A percentile compares a stretch with the other conserved stretches of the same genome.
These are phyloP conservation scores for Fusarium odoratissimum DNA, from an alignment of 2,329 filamentous ascomycete genomes.

Conservation along the genomic window DNA sequence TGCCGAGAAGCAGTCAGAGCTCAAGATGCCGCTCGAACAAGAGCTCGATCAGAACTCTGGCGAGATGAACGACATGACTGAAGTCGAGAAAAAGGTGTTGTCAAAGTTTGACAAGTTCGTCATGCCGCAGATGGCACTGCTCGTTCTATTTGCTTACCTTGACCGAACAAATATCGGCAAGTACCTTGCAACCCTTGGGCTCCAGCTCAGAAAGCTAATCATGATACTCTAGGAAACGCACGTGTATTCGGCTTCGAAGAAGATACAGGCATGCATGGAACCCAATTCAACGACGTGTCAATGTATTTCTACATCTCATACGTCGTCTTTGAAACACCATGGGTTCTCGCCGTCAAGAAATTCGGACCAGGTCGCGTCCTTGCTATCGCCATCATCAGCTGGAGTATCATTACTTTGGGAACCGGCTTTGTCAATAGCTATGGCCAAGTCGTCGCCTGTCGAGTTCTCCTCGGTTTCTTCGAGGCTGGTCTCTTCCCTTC, in stretches of 20 bases:
- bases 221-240: slow-evolving; percentile 46
- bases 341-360: slow-evolving; percentile 49
- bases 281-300: slow-evolving; percentile 49
- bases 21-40: background rate
- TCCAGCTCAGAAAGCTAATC: background rate
- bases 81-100: slow-evolving; percentile 24
- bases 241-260: slow-evolving; percentile 50
- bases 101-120: slow-evolving; percentile 46
- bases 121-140: slow-evolving; percentile 44
- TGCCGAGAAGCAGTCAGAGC: background rate
- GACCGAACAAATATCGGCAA: slow-evolving; percentile 46
- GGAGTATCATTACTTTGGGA: slow-evolving; percentile 48
- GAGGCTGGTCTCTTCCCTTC: slow-evolving; percentile 52
- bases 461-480: slow-evolving; percentile 50
- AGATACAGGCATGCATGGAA: slow-evolving; percentile 45
- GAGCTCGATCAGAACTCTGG: background rate
- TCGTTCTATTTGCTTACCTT: slow-evolving; percentile 43
- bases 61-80: background rate
- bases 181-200: fast-evolving
- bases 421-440: slow-evolving; percentile 49
- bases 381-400: slow-evolving; percentile 47
- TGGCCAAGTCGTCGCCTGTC: slow-evolving; percentile 40
- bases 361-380: slow-evolving; percentile 45
- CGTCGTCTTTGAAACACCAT: slow-evolving; percentile 48
- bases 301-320: slow-evolving; percentile 49